Evolutionary conservation across 2,329 filamentous ascomycete genomes (phyloP), one percentile per base, ranked within the genome.

Genomic region (Calycina marina): DNA sequence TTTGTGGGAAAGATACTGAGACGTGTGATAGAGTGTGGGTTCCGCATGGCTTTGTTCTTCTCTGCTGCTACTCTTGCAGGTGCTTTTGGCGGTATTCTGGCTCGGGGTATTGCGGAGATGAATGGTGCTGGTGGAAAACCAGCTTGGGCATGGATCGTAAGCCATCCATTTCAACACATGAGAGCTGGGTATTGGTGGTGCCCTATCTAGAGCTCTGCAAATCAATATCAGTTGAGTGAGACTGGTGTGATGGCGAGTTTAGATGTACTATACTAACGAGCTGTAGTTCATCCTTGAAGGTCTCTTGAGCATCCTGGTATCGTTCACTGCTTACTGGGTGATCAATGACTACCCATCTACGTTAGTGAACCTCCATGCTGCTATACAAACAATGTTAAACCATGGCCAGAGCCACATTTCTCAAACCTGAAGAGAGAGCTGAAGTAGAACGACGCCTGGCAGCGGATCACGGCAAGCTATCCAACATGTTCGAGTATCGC

Each of bases 31-130:
- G 72, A 77, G 48, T 69, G 66, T 33, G 67, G 67, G 28, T 61
- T 66, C 20, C 65, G 71, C 14, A 72, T 73, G 60, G 67, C 69
- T 5, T 57, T 73, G 30, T 73, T 76, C 55, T 69, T 66, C 50
- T 66, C 61, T 3, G 62, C 63, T 4, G 62, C 63, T 13, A 63
- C 63, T 1, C 52, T 61, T 8, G 63, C 64, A 1, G 63, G 63
- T 18, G 63, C 64, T 4, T 63, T 65, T 38, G 77, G 76, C 43
- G 77, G 78, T 3, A 51, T 65, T 2, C 45, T 65, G 1, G 61
- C 60, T 0, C 54, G 53, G 37, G 56, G 48, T 0, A 63, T 64
- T 31, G 49, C 55, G 18, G 54, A 60, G 30, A 60, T 63, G 58
- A 51, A 62, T 20, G 62, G 61, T 2, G 39, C 56, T 1, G 55